Conservation (phyloP, 75 land plant species). For the Isoetes taiwanensis region DNA sequence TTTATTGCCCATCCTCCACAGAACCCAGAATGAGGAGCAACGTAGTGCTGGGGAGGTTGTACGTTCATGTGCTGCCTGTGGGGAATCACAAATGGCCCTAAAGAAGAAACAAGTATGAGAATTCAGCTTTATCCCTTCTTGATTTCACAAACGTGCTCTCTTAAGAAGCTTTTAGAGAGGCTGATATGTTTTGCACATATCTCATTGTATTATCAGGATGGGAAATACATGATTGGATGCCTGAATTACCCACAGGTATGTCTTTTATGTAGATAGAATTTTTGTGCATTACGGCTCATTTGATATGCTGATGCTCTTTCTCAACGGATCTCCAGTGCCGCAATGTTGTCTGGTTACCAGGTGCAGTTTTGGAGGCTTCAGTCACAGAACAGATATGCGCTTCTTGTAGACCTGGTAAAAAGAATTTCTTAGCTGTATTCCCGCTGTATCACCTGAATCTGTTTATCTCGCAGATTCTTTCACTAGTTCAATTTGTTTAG, state of each 20-base stretch:
- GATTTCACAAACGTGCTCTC: neutral
- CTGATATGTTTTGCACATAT: neutral
- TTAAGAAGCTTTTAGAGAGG: neutral
- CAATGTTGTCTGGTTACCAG: conserved; percentile 94
- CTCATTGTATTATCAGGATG: conserved; percentile 35
- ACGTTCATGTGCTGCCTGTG: conserved; percentile 48
- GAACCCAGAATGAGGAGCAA: conserved; percentile 31
- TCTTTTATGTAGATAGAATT: conserved; percentile 1
- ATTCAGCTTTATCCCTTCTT: neutral
- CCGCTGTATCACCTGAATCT: neutral
- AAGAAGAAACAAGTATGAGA: conserved; percentile 41
- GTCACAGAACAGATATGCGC: conserved; percentile 47
- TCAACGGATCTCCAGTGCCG: conserved; percentile 46
- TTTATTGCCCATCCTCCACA: neutral
- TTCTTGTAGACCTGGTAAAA: conserved; percentile 66
- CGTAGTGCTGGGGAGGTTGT: conserved; percentile 40
- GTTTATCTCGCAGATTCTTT: neutral
- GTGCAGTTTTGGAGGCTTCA: conserved; percentile 54
- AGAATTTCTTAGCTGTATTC: neutral
- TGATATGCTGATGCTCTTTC: neutral
- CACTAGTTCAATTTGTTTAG: neutral
- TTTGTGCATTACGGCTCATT: neutral
- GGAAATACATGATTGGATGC: conserved; percentile 89
- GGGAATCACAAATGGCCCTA: conserved; percentile 61
- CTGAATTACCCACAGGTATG: conserved; percentile 54